phyloP scores from a whole-genome alignment of 768 basidiomycete species.

The Lactarius trivialis region DNA sequence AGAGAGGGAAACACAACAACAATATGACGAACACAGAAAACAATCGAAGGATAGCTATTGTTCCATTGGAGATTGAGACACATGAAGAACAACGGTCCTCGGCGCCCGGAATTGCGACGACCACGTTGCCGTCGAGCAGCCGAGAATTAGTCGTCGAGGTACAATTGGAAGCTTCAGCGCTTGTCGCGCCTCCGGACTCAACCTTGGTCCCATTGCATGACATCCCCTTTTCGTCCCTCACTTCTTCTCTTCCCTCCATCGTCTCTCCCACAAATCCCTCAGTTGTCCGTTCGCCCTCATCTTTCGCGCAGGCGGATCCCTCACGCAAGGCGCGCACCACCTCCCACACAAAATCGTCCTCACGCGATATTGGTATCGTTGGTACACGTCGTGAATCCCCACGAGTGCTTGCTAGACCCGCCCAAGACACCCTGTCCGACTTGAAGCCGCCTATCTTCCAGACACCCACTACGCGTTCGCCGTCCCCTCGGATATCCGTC shows the following conservation, averaged over 20 bases:
- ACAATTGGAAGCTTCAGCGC: constrained; percentile 15
- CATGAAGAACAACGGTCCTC: background rate
- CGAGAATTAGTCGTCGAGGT: constrained; percentile 3
- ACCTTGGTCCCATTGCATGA: constrained; percentile 1
- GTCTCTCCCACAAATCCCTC: constrained; percentile 23
- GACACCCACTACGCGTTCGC: constrained; percentile 31
- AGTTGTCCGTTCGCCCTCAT: background rate
- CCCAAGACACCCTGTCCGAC: constrained; percentile 16
- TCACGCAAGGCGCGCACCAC: background rate
- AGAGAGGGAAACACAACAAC: constrained; percentile 9
- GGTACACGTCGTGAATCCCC: constrained; percentile 34
- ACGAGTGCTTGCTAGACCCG: constrained; percentile 20
- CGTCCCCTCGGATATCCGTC: constrained; percentile 26
- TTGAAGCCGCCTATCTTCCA: constrained; percentile 36
- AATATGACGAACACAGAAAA: background rate
- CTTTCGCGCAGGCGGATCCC: background rate
- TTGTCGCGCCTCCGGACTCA: constrained; percentile 8
- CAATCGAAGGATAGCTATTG: constrained; percentile 3
- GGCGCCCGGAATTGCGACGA: background rate
- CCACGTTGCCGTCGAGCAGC: constrained; percentile 7
- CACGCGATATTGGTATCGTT: constrained; percentile 48
- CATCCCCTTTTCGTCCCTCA: background rate
- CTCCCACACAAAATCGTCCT: constrained; percentile 34
- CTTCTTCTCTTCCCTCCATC: constrained; percentile 37
- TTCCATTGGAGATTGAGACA: background rate